Percentiles rank a stretch among this genome's conserved stretches.
Evolutionary conservation across 2,329 filamentous ascomycete species (phyloP).

Genomic region (Tolypocladium endophyticum): DNA sequence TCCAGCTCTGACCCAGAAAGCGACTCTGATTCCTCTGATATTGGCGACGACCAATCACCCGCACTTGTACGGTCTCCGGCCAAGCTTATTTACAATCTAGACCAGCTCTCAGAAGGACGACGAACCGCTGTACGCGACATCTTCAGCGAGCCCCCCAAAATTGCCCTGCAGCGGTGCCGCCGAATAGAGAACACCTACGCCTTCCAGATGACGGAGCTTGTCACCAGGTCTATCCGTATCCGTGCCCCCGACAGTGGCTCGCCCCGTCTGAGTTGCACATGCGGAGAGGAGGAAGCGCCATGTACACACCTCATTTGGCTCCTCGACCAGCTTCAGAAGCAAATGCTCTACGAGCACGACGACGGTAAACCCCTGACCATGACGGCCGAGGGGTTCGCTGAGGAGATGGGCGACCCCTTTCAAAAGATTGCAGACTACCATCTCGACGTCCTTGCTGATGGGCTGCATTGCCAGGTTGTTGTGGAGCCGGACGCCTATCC

Average conservation of each 20-base stretch:
- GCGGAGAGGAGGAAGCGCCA: slow-evolving; percentile 22
- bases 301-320: slow-evolving; percentile 46
- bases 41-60: slow-evolving; percentile 21
- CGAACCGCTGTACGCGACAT: slow-evolving; percentile 30
- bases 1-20: slow-evolving; percentile 17
- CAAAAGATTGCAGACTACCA: slow-evolving; percentile 37
- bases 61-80: slow-evolving; percentile 25
- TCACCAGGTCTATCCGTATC: slow-evolving; percentile 40
- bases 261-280: slow-evolving; percentile 36
- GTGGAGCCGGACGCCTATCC: slow-evolving; percentile 19
- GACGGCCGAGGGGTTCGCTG: slow-evolving; percentile 29
- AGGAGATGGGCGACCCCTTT: slow-evolving; percentile 38
- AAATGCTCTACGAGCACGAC: slow-evolving; percentile 31
- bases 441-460: slow-evolving; percentile 39
- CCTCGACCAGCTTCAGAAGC: slow-evolving; percentile 39
- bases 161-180: slow-evolving; percentile 39
- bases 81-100: slow-evolving; percentile 28
- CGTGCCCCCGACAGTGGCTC: slow-evolving; percentile 27
- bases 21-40: slow-evolving; percentile 19
- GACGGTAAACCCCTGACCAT: slow-evolving; percentile 28
- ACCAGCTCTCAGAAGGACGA: slow-evolving; percentile 24
- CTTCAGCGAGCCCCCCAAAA: slow-evolving; percentile 36
- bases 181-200: slow-evolving; percentile 38
- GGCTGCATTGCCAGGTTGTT: slow-evolving; percentile 37
- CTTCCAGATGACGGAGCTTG: slow-evolving; percentile 45